phyloP scores from a whole-genome alignment of 2,329 filamentous ascomycete genomes.

The Chaetomiaceae sp. region DNA sequence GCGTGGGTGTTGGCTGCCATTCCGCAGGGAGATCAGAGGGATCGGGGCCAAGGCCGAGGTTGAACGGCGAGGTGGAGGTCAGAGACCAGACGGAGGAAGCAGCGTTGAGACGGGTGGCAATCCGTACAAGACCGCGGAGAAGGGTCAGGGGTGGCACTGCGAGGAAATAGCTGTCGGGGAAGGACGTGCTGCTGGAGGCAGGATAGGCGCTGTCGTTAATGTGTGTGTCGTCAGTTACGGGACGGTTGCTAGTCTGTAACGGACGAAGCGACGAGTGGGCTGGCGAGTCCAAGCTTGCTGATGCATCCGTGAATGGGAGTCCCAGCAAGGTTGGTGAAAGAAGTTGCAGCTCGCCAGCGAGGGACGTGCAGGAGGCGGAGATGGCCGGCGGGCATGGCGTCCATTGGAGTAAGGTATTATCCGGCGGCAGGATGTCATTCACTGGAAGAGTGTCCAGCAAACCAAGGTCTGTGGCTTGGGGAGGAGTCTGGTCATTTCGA shows the following conservation, averaged over 20 bases:
- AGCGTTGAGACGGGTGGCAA: constrained; percentile 42
- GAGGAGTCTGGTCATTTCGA: too few relatives aligned
- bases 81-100: constrained; percentile 39
- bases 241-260: neutral
- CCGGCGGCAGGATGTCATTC: too few relatives aligned
- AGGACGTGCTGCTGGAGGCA: neutral
- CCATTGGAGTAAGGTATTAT: neutral
- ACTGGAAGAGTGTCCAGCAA: too few relatives aligned
- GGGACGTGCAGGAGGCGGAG: neutral
- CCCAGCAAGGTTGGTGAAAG: neutral
- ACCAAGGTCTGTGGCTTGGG: too few relatives aligned
- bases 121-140: constrained; percentile 40
- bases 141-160: constrained; percentile 44
- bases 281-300: neutral
- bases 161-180: constrained; percentile 42
- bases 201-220: constrained; percentile 6
- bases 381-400: neutral
- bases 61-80: constrained; percentile 42
- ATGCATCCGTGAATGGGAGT: neutral
- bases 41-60: constrained; percentile 27
- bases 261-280: neutral
- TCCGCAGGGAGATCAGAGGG: constrained; percentile 36
- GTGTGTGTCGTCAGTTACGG: constrained; percentile 1
- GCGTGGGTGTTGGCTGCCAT: constrained; percentile 46
- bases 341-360: neutral